These are phyloP conservation scores for Monilinia laxa DNA, from an alignment of 2,329 filamentous ascomycete genomes.

Conservation along the genomic window DNA sequence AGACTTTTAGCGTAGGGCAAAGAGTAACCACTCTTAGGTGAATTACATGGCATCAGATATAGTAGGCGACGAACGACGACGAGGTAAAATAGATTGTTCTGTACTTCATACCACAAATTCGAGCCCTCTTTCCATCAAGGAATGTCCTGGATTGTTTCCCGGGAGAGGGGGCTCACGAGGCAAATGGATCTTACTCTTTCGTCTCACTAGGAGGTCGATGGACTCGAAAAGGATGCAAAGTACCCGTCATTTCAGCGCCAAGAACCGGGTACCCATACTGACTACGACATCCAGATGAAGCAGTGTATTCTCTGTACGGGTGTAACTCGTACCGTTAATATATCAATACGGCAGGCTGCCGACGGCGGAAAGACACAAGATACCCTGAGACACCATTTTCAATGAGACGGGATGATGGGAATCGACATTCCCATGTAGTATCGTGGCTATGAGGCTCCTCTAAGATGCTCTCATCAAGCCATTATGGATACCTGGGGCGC, in stretches of 20 bases:
- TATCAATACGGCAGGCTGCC: conserved; percentile 22
- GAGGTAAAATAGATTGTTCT: conserved; percentile 13
- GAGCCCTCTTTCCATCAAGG: conserved; percentile 16
- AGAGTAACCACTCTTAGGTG: background rate
- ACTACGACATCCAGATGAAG: conserved; percentile 15
- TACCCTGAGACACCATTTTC: conserved; percentile 7
- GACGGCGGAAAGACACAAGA: conserved; percentile 13
- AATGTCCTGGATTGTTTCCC: conserved; percentile 9
- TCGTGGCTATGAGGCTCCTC: conserved; percentile 1
- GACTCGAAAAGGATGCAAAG: conserved; percentile 18
- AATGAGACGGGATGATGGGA: conserved; percentile 6
- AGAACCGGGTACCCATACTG: conserved; percentile 23
- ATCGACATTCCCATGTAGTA: conserved; percentile 1
- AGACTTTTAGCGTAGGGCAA: conserved; percentile 14
- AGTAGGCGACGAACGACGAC: conserved; percentile 21
- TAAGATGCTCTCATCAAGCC: background rate
- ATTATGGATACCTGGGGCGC: background rate
- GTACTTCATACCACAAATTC: conserved; percentile 1
- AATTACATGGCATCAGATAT: conserved; percentile 22
- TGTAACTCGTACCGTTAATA: conserved; percentile 23
- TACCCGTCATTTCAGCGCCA: conserved; percentile 19
- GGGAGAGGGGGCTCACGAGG: conserved; percentile 19
- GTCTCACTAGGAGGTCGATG: conserved; percentile 10
- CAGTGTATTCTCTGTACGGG: conserved; percentile 19
- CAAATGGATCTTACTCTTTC: conserved; percentile 7